Base-by-base conservation (phyloP, 352 stramenopile species). In the Pythium scleroteichum region DNA sequence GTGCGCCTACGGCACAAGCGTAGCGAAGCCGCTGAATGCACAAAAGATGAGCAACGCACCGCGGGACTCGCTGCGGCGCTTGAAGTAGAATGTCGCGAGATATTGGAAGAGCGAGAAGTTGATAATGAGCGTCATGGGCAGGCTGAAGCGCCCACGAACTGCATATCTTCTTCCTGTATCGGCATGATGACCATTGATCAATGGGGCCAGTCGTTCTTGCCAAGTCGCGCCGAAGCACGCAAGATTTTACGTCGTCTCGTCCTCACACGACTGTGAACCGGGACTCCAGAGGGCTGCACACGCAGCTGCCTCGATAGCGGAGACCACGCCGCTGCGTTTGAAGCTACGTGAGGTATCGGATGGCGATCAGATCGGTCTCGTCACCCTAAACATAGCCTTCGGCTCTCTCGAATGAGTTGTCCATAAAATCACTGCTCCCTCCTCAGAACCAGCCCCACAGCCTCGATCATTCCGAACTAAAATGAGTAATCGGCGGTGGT, bases 51-150 rank as follows among this genome's bases (percentile, higher is more conserved):
- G 20, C 48, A 55, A 10, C 19, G 26, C 5, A 2, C 48, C 48
- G 2, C 48, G 48, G 1, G 16, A 8, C 44, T 55, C 48, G 20
- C 48, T 20, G 19, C 48, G 48, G 1, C 48, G 48, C 29, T 54
- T 46, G 42, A 47, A 62, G 39, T 54, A 62, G 42, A 62, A 39
- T 3, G 32, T 48, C 24, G 32, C 14, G 33, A 62, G 54, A 32
- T 62, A 62, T 29, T 62, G 54, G 45, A 54, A 53, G 45, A 62
- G 54, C 54, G 54, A 46, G 32, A 62, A 62, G 54, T 62, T 62
- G 48, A 55, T 55, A 33, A 55, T 55, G 27, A 55, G 48, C 19
- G 48, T 55, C 48, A 55, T 32, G 48, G 48, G 48, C n/a, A 55
- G 19, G n/a, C 48, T 45, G 29, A 55, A 55, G 1, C 51, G 23